Evolutionary conservation across 1,284 basidiomycete species (phyloP).

Genomic region (Trametes sp.): DNA sequence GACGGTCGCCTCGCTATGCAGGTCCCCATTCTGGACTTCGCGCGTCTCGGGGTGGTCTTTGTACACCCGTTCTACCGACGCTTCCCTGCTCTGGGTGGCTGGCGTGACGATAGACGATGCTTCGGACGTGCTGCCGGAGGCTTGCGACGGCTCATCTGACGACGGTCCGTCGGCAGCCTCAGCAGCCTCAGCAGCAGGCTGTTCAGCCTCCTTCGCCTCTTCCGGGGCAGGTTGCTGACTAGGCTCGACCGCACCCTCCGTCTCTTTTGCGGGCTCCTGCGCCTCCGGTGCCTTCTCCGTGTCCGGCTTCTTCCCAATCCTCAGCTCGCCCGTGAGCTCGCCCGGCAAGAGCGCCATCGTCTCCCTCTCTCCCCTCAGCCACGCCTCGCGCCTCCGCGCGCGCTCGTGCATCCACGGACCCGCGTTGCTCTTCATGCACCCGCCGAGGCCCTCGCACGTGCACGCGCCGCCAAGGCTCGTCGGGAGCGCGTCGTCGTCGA

Average conservation of each 20-base stretch:
- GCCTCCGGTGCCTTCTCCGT: background rate
- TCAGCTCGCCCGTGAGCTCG: conserved; percentile 16
- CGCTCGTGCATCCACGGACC: conserved; percentile 77
- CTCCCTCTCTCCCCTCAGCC: conserved; percentile 41
- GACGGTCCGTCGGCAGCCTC: conserved; percentile 2
- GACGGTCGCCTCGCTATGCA: conserved; percentile 19
- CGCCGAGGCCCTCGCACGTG: conserved; percentile 59
- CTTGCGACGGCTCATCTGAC: background rate
- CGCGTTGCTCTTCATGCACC: conserved; percentile 65
- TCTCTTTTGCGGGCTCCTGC: background rate
- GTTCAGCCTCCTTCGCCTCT: background rate
- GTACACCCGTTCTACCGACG: conserved; percentile 24
- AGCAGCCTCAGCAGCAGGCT: background rate
- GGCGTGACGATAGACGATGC: conserved; percentile 25
- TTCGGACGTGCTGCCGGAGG: conserved; percentile 15
- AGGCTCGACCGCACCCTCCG: background rate
- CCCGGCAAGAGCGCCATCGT: conserved; percentile 31
- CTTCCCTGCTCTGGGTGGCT: conserved; percentile 12
- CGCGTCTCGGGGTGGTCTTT: conserved; percentile 34
- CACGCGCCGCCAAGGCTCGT: conserved; percentile 55
- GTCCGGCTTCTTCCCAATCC: background rate
- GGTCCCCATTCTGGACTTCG: conserved; percentile 28
- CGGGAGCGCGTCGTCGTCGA: conserved; percentile 63
- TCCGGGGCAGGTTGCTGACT: background rate
- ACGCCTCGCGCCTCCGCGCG: conserved; percentile 55